Evolutionary conservation across 768 basidiomycete genomes (phyloP).

Genomic region (Tulasnella sp.): DNA sequence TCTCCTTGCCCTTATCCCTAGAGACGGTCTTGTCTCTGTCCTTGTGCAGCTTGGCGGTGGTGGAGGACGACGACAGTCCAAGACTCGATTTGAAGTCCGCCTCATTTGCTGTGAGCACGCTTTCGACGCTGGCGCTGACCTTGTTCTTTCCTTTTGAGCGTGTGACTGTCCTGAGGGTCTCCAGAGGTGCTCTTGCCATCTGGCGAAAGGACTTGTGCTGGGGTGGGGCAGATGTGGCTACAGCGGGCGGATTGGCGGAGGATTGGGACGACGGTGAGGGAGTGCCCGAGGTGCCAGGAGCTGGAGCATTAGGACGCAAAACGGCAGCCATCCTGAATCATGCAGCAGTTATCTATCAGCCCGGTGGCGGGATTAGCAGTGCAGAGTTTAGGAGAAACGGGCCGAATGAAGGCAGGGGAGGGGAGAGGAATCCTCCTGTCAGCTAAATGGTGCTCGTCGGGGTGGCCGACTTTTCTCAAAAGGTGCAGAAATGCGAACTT

Average conservation of each 20-base stretch:
- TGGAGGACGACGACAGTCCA: slow-evolving; percentile 43
- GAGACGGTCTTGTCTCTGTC: slow-evolving; percentile 27
- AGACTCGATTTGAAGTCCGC: slow-evolving; percentile 32
- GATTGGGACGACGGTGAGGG: slow-evolving; percentile 10
- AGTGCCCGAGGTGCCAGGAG: background rate
- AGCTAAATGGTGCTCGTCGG: background rate
- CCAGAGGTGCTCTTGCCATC: slow-evolving; percentile 56
- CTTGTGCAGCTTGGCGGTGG: slow-evolving; percentile 39
- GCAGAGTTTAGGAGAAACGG: background rate
- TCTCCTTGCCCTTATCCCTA: background rate
- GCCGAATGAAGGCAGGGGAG: background rate
- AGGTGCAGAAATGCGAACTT: background rate
- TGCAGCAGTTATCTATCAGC: slow-evolving; percentile 9
- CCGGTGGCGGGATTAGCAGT: background rate
- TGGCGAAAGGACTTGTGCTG: slow-evolving; percentile 52
- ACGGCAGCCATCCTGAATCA: slow-evolving; percentile 10
- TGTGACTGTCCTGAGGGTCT: slow-evolving; percentile 56
- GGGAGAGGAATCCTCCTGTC: slow-evolving; percentile 5
- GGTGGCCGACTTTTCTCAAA: background rate
- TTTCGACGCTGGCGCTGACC: slow-evolving; percentile 7
- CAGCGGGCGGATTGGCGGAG: background rate
- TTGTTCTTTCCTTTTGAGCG: slow-evolving; percentile 11
- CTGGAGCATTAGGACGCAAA: slow-evolving; percentile 1
- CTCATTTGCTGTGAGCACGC: slow-evolving; percentile 34
- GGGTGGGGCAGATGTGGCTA: slow-evolving; percentile 22